Base-by-base conservation (phyloP, 1,284 basidiomycete genomes). In the Austropuccinia psidii region DNA sequence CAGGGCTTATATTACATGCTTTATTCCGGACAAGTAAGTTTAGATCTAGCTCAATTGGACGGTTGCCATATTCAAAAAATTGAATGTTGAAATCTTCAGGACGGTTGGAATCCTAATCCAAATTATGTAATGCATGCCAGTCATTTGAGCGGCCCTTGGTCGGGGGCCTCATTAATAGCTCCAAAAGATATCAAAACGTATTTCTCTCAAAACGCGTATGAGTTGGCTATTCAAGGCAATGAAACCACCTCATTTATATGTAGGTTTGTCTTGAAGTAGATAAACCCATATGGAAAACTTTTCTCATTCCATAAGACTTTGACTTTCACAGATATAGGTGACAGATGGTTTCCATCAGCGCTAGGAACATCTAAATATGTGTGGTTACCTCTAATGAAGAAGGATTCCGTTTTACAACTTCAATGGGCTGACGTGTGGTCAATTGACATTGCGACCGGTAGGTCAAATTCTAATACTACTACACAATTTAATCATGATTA, bases 271-370 rank as follows among this genome's bases (percentile, higher is more conserved):
- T n/a, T n/a, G n/a, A n/a, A n/a, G n/a, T n/a, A n/a, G n/a, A n/a
- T n/a, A n/a, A n/a, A n/a, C n/a, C n/a, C n/a, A n/a, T n/a, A n/a
- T n/a, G n/a, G n/a, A n/a, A n/a, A n/a, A n/a, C n/a, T n/a, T n/a
- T n/a, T n/a, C n/a, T n/a, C n/a, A n/a, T n/a, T n/a, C n/a, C n/a
- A n/a, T n/a, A n/a, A n/a, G n/a, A n/a, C n/a, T n/a, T n/a, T n/a
- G n/a, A n/a, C n/a, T n/a, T n/a, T n/a, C n/a, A n/a, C 87, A 72
- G 87, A 87, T 78, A 86, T 87, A 85, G 86, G 86, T 54, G 87
- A 88, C 78, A 84, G 86, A 50, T 88, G 86, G 87, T 81, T 85
- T 24, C 83, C 85, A n/a, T 78, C 78, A 49, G 77, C 85, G 8
- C 82, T 87, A 4, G 86, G 86, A 13, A 85, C 83, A 76, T 86